Evolutionary conservation across 1,139 yeast species (phyloP), one percentile per base, ranked within the genome.

Genomic region (Saccharomyces hybrid): DNA sequence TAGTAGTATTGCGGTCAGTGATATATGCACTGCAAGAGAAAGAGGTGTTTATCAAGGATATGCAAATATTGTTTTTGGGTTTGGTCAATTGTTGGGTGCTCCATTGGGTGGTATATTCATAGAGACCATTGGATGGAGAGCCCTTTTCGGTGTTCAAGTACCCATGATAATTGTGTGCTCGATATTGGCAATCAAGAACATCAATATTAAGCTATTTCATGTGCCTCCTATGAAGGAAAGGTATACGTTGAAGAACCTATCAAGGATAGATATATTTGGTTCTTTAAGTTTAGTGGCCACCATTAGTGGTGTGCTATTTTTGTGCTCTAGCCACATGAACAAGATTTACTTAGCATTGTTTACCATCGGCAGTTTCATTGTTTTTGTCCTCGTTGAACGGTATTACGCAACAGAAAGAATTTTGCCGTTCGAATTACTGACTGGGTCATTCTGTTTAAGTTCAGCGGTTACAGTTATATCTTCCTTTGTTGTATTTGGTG

Each of bases 101-200:
- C 78, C 84, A 0, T 64, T 82, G 48, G 88, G 97, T 50, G 97
- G 97, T 14, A 60, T 84, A 32, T 72, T 88, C 32, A 80, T 91
- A 24, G 88, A 83, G 56, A 65, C 71, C n/a, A 76, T 82, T 60
- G 96, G 96, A 7, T 90, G 97, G 97, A 80, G 88, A 65, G 77
- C 76, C 62, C 81, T 83, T 47, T 83, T 83, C 65, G 75, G 76
- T 53, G 61, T 76, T 19, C 88, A 83, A 65, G 81, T 81, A 0
- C 97, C 97, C 0, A 69, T 86, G 47, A 80, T 88, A 2, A 48
- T 80, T 7, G 19, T 71, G 2, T 62, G 77, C 70, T 66, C 81
- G 70, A 16, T 76, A 65, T 31, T 59, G 64, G 55, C 73, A 48
- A 63, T 28, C 52, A 58, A 50, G n/a, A 65, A 64, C 63, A 56